phyloP scores from a whole-genome alignment of 805 yeast species.

The Starmerella floricola region DNA sequence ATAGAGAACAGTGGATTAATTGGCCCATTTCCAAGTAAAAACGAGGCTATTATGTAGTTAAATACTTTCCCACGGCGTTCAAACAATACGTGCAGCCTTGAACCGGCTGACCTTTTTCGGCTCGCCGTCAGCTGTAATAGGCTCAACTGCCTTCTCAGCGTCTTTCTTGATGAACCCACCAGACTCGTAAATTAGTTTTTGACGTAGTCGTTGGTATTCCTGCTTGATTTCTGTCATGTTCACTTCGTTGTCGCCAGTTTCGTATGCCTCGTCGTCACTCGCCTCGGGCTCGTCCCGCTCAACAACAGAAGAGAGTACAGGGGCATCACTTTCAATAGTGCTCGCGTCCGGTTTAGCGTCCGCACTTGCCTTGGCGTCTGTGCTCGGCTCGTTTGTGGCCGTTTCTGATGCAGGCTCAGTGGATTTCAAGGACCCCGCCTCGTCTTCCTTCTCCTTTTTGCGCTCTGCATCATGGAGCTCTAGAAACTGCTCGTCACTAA shows the following conservation, averaged over 20 bases:
- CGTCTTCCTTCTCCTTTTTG: not conserved
- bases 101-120: conserved; percentile 54
- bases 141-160: conserved; percentile 49
- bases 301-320: conserved; percentile 10
- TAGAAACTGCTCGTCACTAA: conserved; percentile 22
- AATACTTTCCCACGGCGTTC: no score
- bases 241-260: conserved; percentile 5
- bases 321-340: conserved; percentile 1
- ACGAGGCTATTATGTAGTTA: no score
- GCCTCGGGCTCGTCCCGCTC: conserved; percentile 10
- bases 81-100: conserved; percentile 38
- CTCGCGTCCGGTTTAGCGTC: no score
- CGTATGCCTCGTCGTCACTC: conserved; percentile 1
- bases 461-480: conserved; percentile 14
- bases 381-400: no score
- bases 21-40: no score
- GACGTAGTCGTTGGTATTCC: conserved; percentile 47
- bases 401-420: no score
- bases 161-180: conserved; percentile 40
- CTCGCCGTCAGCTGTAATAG: conserved; percentile 52
- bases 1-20: no score
- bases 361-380: no score
- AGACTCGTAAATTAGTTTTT: conserved; percentile 36
- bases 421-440: not conserved
- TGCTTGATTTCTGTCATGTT: conserved; percentile 27